Evolutionary conservation across 1,139 yeast species (phyloP), one percentile per base, ranked within the genome.

Genomic region (Zhuliangozyma blackwelliae): DNA sequence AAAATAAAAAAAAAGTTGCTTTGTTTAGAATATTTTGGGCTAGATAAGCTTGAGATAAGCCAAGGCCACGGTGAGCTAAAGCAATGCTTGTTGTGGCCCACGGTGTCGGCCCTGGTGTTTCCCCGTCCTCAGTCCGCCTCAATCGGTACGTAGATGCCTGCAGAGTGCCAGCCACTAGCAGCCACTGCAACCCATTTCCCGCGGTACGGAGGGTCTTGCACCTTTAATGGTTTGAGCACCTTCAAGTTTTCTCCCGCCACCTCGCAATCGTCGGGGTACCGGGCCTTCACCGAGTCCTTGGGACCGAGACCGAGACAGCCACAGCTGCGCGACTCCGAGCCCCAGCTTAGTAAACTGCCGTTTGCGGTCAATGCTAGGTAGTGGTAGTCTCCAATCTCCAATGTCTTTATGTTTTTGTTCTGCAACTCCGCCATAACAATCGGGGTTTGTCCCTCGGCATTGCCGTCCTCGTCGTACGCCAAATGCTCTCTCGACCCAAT

Each of bases 151-250:
- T 48, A 62, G 12, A 66, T 55, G 1, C 72, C 92, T 31, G 81
- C 79, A 1, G 88, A 77, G 40, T 84, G 94, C 94, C 92, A 84
- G 2, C 95, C 95, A n/a, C 81, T 77, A 10, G 88, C 85, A 2
- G 84, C 71, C 33, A 80, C 69, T 1, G 77, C 75, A 44, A 51
- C 49, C 75, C 75, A 54, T 47, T 68, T 63, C 0, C 77, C 78
- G 2, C 54, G 54, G 5, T 46, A 43, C 2, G 53, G 49, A 0
- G 63, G 59, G 22, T 47, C 48, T 16, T 44, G 44, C 5, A 79
- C 66, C 27, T 50, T 52, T 1, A 65, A 57, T 0, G 90, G 90
- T 28, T 50, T 61, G 1, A 36, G 36, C 0, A 79, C 75, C 12
- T 62, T 56, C 34, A 64, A 50, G 6, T 73, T 77, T n/a, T 58